Evolutionary conservation across 306 rosid species (phyloP).

Genomic region (Myrica gale): DNA sequence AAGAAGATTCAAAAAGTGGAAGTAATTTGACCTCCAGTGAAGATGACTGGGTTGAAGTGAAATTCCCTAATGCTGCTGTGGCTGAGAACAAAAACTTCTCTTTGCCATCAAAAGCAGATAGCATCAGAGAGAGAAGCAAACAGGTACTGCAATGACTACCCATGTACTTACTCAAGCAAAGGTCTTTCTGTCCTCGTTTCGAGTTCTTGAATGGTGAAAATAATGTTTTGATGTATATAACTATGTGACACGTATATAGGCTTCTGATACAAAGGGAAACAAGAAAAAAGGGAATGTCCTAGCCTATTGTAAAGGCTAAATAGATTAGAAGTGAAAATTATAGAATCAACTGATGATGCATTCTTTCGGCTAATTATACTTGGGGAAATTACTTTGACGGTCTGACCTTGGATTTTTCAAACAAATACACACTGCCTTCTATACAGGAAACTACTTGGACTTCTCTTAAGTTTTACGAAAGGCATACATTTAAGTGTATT

Average conservation of each 20-base stretch:
- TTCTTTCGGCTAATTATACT: not conserved
- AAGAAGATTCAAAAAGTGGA: slow-evolving; percentile 33
- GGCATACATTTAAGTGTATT: not conserved
- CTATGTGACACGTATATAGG: not conserved
- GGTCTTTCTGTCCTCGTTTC: slow-evolving; percentile 12
- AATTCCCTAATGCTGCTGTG: slow-evolving; percentile 34
- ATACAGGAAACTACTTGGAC: not conserved
- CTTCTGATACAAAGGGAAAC: not conserved
- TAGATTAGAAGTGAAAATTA: not conserved
- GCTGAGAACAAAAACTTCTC: slow-evolving; percentile 19
- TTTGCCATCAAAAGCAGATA: slow-evolving; percentile 23
- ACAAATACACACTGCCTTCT: not conserved
- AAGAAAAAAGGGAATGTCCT: not conserved
- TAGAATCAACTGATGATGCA: not conserved
- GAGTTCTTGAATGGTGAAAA: not conserved
- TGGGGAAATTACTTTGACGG: not conserved
- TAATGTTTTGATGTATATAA: not conserved
- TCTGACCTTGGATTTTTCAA: not conserved
- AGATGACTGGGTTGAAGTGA: slow-evolving; percentile 90
- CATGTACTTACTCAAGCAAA: not conserved
- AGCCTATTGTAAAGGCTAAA: not conserved
- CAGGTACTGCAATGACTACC: slow-evolving; percentile 49
- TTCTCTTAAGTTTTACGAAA: not conserved
- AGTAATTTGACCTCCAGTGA: slow-evolving; percentile 38
- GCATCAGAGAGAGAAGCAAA: slow-evolving; percentile 15